A percentile compares a stretch with the other conserved stretches of the same genome.
These are phyloP conservation scores for Cyclotella atomus DNA, from an alignment of 108 stramenopile species.

Conservation along the genomic window DNA sequence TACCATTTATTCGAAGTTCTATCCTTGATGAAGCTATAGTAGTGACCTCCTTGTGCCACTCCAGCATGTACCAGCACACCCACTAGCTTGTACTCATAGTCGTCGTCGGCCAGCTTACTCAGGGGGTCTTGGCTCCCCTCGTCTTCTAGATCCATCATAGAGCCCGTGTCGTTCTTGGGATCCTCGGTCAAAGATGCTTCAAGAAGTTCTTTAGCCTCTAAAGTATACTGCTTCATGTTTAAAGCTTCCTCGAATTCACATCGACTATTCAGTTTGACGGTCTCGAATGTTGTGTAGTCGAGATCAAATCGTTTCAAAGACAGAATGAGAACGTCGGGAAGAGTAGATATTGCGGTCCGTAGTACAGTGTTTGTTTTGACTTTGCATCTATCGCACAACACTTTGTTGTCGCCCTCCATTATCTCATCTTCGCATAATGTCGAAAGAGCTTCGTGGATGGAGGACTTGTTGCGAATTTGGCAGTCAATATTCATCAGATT, in stretches of 20 bases:
- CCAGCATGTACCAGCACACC: slow-evolving; percentile 97
- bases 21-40: slow-evolving; percentile 97
- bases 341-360: slow-evolving; percentile 83
- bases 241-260: slow-evolving; percentile 93
- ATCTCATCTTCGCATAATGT: slow-evolving; percentile 91
- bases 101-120: slow-evolving; percentile 71
- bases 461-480: slow-evolving; percentile 91
- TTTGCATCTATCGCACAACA: slow-evolving; percentile 94
- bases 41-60: slow-evolving; percentile 98
- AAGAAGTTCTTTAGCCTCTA: slow-evolving; percentile 88
- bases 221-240: slow-evolving; percentile 95
- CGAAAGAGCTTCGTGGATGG: slow-evolving; percentile 94
- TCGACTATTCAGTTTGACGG: slow-evolving; percentile 97
- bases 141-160: slow-evolving; percentile 51
- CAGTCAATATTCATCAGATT: slow-evolving; percentile 93
- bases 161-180: slow-evolving; percentile 41
- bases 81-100: slow-evolving; percentile 93
- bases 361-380: slow-evolving; percentile 93
- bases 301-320: slow-evolving; percentile 98
- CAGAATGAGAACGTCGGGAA: slow-evolving; percentile 94
- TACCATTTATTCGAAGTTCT: slow-evolving; percentile 89
- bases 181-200: slow-evolving; percentile 54
- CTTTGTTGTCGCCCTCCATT: slow-evolving; percentile 98
- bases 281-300: slow-evolving; percentile 98
- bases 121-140: slow-evolving; percentile 48